Conservation (phyloP, 2,329 filamentous ascomycete genomes). For the Fusarium sp. region DNA sequence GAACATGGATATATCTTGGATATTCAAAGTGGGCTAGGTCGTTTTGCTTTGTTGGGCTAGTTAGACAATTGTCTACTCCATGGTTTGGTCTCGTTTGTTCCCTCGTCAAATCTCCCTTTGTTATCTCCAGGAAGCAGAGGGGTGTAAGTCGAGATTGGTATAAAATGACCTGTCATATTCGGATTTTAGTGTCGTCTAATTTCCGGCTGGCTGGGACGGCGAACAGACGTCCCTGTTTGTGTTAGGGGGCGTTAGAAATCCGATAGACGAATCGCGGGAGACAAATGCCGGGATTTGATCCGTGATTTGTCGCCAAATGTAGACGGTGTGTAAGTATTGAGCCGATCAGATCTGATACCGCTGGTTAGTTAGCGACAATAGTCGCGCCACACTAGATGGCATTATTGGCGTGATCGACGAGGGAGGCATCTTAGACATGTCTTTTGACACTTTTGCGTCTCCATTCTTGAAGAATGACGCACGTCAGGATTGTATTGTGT, state of each 20-base stretch:
- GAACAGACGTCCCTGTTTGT: constrained; percentile 29
- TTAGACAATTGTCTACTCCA: background rate
- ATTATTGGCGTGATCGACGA: constrained; percentile 3
- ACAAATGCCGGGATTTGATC: constrained; percentile 26
- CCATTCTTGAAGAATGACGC: background rate
- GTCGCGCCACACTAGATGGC: constrained; percentile 10
- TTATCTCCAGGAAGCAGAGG: constrained; percentile 2
- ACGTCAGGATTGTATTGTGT: background rate
- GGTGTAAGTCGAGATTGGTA: constrained; percentile 16
- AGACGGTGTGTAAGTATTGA: constrained; percentile 29
- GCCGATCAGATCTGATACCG: constrained; percentile 26
- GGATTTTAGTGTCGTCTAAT: constrained; percentile 17
- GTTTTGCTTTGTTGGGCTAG: background rate
- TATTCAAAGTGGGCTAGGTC: constrained; percentile 4
- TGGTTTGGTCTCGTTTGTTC: constrained; percentile 8
- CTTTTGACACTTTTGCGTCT: background rate
- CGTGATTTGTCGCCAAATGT: constrained; percentile 4
- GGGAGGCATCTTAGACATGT: constrained; percentile 11
- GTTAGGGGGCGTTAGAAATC: constrained; percentile 22
- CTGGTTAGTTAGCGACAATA: constrained; percentile 13
- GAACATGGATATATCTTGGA: constrained; percentile 15
- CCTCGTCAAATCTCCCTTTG: constrained; percentile 12
- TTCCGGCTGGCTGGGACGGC: constrained; percentile 31
- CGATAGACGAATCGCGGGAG: constrained; percentile 35
- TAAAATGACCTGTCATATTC: constrained; percentile 35